A percentile compares a stretch with the other conserved stretches of the same genome.
Evolutionary conservation across 106 monocot genomes (phyloP).

Genomic region (Platanthera guangdongensis): DNA sequence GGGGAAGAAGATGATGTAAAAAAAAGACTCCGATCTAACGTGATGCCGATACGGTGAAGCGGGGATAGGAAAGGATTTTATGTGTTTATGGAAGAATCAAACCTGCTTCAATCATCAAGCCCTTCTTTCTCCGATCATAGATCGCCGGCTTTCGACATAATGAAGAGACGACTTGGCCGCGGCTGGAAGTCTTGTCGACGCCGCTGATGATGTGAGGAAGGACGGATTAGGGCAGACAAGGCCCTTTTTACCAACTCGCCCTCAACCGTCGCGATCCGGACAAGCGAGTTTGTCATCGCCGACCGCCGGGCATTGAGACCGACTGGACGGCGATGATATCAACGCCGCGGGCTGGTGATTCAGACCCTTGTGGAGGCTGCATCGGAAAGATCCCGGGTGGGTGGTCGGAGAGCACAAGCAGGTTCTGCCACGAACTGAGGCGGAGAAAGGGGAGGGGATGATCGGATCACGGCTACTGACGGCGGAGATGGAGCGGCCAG

Average conservation of each 20-base stretch:
- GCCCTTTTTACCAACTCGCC: conserved; percentile 9
- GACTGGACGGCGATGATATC: conserved; percentile 2
- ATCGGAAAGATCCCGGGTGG: conserved; percentile 88
- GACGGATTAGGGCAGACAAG: conserved; percentile 11
- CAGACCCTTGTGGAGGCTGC: conserved; percentile 60
- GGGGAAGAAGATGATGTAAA: neutral
- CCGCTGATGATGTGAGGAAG: conserved; percentile 12
- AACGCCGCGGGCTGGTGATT: neutral
- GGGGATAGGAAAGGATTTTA: neutral
- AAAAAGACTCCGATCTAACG: neutral
- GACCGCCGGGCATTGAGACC: conserved; percentile 6
- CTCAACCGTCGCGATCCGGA: conserved; percentile 12
- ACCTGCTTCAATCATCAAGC: neutral
- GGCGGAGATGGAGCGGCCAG: conserved; percentile 22
- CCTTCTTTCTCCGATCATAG: neutral
- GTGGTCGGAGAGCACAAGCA: conserved; percentile 90
- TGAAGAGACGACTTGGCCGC: conserved; percentile 9
- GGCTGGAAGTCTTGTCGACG: conserved; percentile 1
- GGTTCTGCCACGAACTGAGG: conserved; percentile 19
- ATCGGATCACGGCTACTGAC: neutral
- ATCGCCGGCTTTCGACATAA: neutral
- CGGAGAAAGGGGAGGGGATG: conserved; percentile 4
- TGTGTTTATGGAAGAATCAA: neutral
- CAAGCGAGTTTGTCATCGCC: conserved; percentile 15
- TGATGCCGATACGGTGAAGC: neutral